Evolutionary conservation across 441 rosid genomes (phyloP).

Genomic region (Erodium texanum): DNA sequence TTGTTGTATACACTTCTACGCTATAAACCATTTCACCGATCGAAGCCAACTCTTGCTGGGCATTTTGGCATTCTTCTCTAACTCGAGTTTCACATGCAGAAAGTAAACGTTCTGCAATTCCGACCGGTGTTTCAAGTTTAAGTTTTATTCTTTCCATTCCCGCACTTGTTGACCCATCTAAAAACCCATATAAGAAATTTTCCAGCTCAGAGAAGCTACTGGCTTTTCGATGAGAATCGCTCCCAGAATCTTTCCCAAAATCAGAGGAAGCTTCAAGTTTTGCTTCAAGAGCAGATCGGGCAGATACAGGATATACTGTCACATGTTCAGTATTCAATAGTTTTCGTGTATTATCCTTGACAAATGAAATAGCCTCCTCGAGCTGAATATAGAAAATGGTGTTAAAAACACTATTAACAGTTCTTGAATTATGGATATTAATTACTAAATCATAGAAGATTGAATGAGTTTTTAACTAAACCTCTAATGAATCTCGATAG

Average conservation of each 20-base stretch:
- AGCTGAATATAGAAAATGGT: constrained; percentile 34
- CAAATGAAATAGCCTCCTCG: constrained; percentile 73
- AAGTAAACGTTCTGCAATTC: constrained; percentile 70
- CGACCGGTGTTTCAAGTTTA: constrained; percentile 83
- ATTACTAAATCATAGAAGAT: background rate
- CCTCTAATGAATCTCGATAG: constrained; percentile 72
- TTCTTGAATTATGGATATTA: background rate
- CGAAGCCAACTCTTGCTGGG: constrained; percentile 52
- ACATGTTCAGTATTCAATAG: constrained; percentile 64
- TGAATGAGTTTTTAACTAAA: constrained; percentile 17
- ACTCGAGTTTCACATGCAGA: constrained; percentile 57
- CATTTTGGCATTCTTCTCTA: constrained; percentile 45
- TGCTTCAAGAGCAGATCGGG: constrained; percentile 76
- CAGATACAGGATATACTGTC: constrained; percentile 70
- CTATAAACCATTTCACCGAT: constrained; percentile 45
- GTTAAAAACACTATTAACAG: too few relatives aligned
- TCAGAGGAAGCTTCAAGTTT: constrained; percentile 52
- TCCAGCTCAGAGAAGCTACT: constrained; percentile 59
- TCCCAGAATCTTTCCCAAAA: constrained; percentile 31
- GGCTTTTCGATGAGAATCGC: constrained; percentile 44
- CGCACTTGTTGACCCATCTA: constrained; percentile 67
- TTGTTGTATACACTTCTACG: constrained; percentile 36
- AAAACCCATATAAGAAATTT: constrained; percentile 60
- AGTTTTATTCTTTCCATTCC: constrained; percentile 89
- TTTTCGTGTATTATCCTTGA: constrained; percentile 65